These are phyloP conservation scores for Trichoderma semiorbis DNA, from an alignment of 2,329 filamentous ascomycete genomes.

Conservation along the genomic window DNA sequence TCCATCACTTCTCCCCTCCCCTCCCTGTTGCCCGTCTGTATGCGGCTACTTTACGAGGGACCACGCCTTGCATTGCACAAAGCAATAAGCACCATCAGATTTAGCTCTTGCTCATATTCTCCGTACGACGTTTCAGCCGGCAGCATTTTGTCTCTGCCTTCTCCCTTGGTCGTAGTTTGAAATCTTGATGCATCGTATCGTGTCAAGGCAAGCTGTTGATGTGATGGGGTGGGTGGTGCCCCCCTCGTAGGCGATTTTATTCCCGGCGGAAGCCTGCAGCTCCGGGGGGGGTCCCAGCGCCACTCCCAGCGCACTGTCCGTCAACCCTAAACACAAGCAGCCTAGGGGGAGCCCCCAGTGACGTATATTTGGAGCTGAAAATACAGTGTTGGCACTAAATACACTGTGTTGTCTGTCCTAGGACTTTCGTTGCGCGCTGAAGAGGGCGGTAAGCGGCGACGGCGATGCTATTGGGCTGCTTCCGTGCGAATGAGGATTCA, in stretches of 20 bases:
- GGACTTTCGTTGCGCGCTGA: background rate
- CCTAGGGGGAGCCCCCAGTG: background rate
- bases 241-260: conserved; percentile 13
- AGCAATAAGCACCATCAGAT: background rate
- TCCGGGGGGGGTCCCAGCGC: background rate
- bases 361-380: background rate
- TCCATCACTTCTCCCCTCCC: background rate
- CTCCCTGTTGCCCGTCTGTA: background rate
- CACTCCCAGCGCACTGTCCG: conserved; percentile 4
- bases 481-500: conserved; percentile 4
- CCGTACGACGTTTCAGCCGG: conserved; percentile 10
- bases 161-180: conserved; percentile 1
- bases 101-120: background rate
- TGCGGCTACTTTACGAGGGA: background rate
- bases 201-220: background rate
- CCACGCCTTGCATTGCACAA: background rate
- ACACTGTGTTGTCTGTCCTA: background rate
- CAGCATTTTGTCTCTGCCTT: conserved; percentile 1
- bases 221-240: background rate
- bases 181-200: background rate
- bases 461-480: background rate
- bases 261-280: conserved; percentile 14
- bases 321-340: conserved; percentile 9
- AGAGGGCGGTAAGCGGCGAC: background rate
- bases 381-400: background rate